Percentiles rank a stretch among this genome's conserved stretches.
Evolutionary conservation across 139 green algal species (phyloP).

Genomic region (Microglena sp.): DNA sequence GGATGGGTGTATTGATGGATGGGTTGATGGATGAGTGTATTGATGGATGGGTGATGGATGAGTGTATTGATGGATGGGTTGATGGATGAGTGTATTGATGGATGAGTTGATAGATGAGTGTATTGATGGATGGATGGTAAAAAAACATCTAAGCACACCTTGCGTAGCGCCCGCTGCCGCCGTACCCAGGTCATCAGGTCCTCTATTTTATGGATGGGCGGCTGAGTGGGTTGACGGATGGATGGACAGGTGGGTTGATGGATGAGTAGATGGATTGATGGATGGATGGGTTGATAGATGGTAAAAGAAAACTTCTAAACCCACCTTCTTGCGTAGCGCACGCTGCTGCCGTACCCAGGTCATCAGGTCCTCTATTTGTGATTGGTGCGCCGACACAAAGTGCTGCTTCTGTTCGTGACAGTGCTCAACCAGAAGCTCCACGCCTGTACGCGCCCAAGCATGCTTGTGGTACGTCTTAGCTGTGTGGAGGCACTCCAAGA

Average conservation of each 20-base stretch:
- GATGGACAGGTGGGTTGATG: too few relatives aligned
- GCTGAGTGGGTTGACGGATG: too few relatives aligned
- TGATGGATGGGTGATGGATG: too few relatives aligned
- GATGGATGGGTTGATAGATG: too few relatives aligned
- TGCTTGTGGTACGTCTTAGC: slow-evolving; percentile 33
- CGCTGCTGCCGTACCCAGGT: slow-evolving; percentile 40
- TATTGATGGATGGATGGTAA: too few relatives aligned
- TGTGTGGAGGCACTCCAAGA: slow-evolving; percentile 48
- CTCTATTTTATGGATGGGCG: too few relatives aligned
- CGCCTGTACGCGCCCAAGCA: slow-evolving; percentile 45
- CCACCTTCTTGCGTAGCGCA: slow-evolving; percentile 27
- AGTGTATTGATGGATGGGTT: too few relatives aligned
- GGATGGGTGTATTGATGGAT: too few relatives aligned
- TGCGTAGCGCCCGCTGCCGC: slow-evolving; percentile 27
- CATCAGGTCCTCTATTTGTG: slow-evolving; percentile 33
- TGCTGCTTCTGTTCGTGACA: slow-evolving; percentile 1
- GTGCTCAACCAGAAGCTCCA: slow-evolving; percentile 48
- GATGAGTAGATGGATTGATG: too few relatives aligned
- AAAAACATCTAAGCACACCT: slow-evolving; percentile 13
- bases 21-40: too few relatives aligned
- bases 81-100: too few relatives aligned
- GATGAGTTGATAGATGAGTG: too few relatives aligned
- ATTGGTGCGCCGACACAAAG: slow-evolving; percentile 29
- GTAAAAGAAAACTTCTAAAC: neutral
- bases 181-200: slow-evolving; percentile 40